phyloP scores from a whole-genome alignment of 23 red algal species.

The Gracilaria caudata region DNA sequence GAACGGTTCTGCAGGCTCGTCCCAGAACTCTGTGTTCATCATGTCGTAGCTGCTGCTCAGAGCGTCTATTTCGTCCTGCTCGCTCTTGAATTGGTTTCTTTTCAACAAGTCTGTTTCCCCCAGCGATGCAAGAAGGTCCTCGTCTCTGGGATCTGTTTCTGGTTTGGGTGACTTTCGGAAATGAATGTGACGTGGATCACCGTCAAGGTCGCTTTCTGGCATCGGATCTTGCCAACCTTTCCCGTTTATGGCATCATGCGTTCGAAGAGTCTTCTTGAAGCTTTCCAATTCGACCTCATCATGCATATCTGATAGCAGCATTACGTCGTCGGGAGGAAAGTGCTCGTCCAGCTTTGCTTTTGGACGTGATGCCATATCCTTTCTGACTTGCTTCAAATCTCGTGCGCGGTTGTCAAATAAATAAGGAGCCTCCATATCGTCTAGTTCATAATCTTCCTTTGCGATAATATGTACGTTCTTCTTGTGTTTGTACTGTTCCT shows the following conservation, averaged over 20 bases:
- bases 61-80: slow-evolving; percentile 26
- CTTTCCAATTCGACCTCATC: slow-evolving; percentile 5
- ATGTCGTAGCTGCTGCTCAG: slow-evolving; percentile 16
- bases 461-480: slow-evolving; percentile 27
- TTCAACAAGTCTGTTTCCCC: slow-evolving; percentile 2
- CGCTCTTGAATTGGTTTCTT: background rate
- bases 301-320: slow-evolving; percentile 37
- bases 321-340: background rate
- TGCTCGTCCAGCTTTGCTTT: slow-evolving; percentile 2
- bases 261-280: slow-evolving; percentile 14
- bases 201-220: slow-evolving; percentile 32
- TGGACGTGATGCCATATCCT: slow-evolving; percentile 26
- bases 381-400: slow-evolving; percentile 31
- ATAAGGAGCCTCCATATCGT: slow-evolving; percentile 16
- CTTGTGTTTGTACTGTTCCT: slow-evolving; percentile 35
- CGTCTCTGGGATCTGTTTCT: background rate
- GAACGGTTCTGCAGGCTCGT: slow-evolving; percentile 8
- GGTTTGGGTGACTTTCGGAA: slow-evolving; percentile 8
- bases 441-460: slow-evolving; percentile 52
- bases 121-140: slow-evolving; percentile 16
- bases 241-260: slow-evolving; percentile 26
- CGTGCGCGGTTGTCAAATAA: slow-evolving; percentile 46
- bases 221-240: slow-evolving; percentile 55
- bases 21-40: slow-evolving; percentile 22
- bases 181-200: slow-evolving; percentile 14